Evolutionary conservation across 495 filamentous ascomycete genomes (phyloP).

Genomic region (Penicillium goetzii): DNA sequence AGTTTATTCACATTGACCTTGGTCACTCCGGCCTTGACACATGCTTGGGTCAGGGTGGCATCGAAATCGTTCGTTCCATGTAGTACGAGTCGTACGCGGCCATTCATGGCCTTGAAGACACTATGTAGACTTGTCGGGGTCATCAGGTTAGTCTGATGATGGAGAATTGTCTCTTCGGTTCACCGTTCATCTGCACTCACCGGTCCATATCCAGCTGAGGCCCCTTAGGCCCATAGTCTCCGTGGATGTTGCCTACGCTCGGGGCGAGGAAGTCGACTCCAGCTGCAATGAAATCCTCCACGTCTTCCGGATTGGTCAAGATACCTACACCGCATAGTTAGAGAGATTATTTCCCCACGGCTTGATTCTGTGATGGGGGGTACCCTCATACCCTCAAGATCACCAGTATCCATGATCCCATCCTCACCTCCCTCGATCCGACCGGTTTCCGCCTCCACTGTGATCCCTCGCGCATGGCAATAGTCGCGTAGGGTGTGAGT

Average conservation of each 20-base stretch:
- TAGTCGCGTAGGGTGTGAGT: slow-evolving; percentile 64
- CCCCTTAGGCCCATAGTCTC: slow-evolving; percentile 67
- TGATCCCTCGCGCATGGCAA: slow-evolving; percentile 68
- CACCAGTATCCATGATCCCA: slow-evolving; percentile 71
- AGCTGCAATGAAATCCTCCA: slow-evolving; percentile 66
- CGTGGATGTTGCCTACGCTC: slow-evolving; percentile 79
- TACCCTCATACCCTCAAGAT: slow-evolving; percentile 57
- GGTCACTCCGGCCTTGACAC: slow-evolving; percentile 64
- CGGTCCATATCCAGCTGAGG: slow-evolving; percentile 66
- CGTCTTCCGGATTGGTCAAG: slow-evolving; percentile 69
- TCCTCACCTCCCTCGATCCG: slow-evolving; percentile 80
- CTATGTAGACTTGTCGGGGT: slow-evolving; percentile 14
- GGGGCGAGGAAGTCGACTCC: slow-evolving; percentile 77
- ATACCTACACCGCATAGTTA: slow-evolving; percentile 31
- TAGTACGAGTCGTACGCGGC: slow-evolving; percentile 64
- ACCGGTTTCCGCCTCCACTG: slow-evolving; percentile 73
- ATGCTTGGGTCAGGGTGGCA: slow-evolving; percentile 57
- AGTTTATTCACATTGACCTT: slow-evolving; percentile 77
- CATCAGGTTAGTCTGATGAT: not conserved
- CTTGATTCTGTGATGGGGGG: not conserved
- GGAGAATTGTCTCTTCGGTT: not conserved
- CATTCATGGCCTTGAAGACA: slow-evolving; percentile 35
- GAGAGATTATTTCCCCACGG: not conserved
- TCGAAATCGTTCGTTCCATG: slow-evolving; percentile 73
- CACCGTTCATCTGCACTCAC: slow-evolving; percentile 13